Evolutionary conservation across 257 asterid genomes (phyloP).

Genomic region (Perilla frutescens): DNA sequence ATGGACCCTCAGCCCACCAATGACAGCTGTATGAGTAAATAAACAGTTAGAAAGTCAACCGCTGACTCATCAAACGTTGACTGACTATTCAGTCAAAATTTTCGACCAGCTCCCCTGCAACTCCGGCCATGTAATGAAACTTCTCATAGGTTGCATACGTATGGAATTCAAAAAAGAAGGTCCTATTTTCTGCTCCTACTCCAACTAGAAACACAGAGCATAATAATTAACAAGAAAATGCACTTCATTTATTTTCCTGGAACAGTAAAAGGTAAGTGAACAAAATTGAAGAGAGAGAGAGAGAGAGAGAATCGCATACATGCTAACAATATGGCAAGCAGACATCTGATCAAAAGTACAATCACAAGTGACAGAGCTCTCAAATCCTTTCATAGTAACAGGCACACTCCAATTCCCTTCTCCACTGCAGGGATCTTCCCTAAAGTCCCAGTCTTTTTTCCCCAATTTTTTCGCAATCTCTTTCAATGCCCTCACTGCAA

Average conservation of each 20-base stretch:
- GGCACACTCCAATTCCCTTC: slow-evolving; percentile 81
- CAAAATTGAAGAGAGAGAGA: slow-evolving; percentile 12
- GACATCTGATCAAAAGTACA: slow-evolving; percentile 64
- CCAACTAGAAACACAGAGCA: not conserved
- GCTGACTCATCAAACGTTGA: slow-evolving; percentile 44
- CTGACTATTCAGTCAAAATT: slow-evolving; percentile 51
- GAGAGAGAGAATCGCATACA: slow-evolving; percentile 48
- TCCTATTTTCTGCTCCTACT: not conserved
- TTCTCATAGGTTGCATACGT: slow-evolving; percentile 18
- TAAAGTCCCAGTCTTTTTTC: slow-evolving; percentile 82
- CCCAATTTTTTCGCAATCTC: slow-evolving; percentile 69
- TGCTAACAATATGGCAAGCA: slow-evolving; percentile 69
- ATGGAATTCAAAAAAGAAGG: slow-evolving; percentile 12
- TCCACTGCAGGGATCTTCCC: slow-evolving; percentile 75
- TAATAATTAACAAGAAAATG: slow-evolving; percentile 15
- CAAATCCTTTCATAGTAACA: slow-evolving; percentile 56
- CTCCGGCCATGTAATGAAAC: slow-evolving; percentile 1
- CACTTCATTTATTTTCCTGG: not conserved
- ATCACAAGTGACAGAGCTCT: slow-evolving; percentile 71
- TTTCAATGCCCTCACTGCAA: slow-evolving; percentile 66
- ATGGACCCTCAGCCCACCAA: slow-evolving; percentile 41
- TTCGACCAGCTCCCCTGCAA: slow-evolving; percentile 27
- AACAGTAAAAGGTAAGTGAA: not conserved
- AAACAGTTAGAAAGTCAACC: slow-evolving; percentile 38
- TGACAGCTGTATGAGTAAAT: slow-evolving; percentile 54